These are phyloP conservation scores for Xenosphaeropsis pyriputrescens DNA, from an alignment of 2,329 filamentous ascomycete species.

Conservation along the genomic window DNA sequence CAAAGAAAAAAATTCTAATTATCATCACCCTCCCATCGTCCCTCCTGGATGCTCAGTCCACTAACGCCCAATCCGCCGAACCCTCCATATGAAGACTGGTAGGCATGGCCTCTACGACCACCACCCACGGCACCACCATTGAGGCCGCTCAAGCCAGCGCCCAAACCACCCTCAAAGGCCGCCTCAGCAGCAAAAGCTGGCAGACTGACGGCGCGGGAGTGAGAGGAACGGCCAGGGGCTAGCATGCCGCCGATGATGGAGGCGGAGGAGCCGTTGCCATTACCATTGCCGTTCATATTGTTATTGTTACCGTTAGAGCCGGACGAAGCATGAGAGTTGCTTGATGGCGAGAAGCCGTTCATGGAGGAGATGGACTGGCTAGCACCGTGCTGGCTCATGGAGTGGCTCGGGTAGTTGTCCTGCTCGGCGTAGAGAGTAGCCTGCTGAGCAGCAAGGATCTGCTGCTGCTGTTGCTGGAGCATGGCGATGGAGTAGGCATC, in stretches of 20 bases:
- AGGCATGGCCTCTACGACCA: constrained; percentile 46
- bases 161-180: constrained; percentile 35
- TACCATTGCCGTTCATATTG: too few relatives aligned
- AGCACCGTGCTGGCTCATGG: constrained; percentile 38
- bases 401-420: constrained; percentile 42
- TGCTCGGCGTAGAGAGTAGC: constrained; percentile 65
- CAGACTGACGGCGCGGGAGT: constrained; percentile 66
- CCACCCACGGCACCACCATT: constrained; percentile 20
- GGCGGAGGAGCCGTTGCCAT: constrained; percentile 27
- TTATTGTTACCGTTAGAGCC: too few relatives aligned
- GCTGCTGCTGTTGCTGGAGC: constrained; percentile 47
- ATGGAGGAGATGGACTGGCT: constrained; percentile 49
- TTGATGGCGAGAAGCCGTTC: constrained; percentile 35
- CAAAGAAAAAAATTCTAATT: too few relatives aligned
- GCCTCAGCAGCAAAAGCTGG: constrained; percentile 54
- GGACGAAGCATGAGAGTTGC: constrained; percentile 16
- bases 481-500: constrained; percentile 19
- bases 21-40: constrained; percentile 37
- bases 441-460: constrained; percentile 61
- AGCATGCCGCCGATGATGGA: constrained; percentile 66
- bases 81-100: constrained; percentile 40
- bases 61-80: constrained; percentile 25
- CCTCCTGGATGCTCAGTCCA: constrained; percentile 47
- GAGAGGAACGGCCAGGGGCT: constrained; percentile 47
- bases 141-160: constrained; percentile 19